Base-by-base conservation (phyloP, 495 filamentous ascomycete genomes). In the Penicillium bovifimosum region DNA sequence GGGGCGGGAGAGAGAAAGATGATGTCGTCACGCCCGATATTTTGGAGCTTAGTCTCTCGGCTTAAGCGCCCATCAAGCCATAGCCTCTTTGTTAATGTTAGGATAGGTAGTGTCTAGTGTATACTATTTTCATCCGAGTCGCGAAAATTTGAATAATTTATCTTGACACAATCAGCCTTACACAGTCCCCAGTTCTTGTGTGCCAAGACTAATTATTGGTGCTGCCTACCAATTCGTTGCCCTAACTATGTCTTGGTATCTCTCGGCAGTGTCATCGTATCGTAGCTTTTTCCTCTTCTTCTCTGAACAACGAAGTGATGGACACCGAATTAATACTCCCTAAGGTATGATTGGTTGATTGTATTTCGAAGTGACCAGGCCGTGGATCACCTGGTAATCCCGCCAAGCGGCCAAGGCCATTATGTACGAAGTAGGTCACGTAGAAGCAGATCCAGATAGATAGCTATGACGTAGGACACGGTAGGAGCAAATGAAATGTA, bases 21-120 rank as follows among this genome's bases (percentile, higher is more conserved):
- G 51, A 62, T 62, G 56, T 59, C 60, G 60, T 63, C 60, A 63
- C 60, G 41, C 34, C 42, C 18, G 41, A 11, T 34, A 2, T 9
- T 34, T 36, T 16, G 13, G n/a, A 1, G 4, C 24, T 28, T n/a
- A 41, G 31, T 32, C 1, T 45, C 17, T 20, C 20, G 4, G 2
- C 2, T 24, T 24, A 24, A 24, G 20, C 20, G 20, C 20, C 20
- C n/a, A n/a, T n/a, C n/a, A n/a, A n/a, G n/a, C n/a, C n/a, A n/a
- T n/a, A n/a, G n/a, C n/a, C n/a, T n/a, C n/a, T n/a, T n/a, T n/a
- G n/a, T n/a, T n/a, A n/a, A n/a, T n/a, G n/a, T n/a, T n/a, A n/a
- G n/a, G n/a, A n/a, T n/a, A n/a, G n/a, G n/a, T n/a, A n/a, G n/a
- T n/a, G n/a, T n/a, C n/a, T n/a, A n/a, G n/a, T n/a, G n/a, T 20